Conservation (phyloP, 2,329 filamentous ascomycete genomes). For the Fusarium verrucosum region DNA sequence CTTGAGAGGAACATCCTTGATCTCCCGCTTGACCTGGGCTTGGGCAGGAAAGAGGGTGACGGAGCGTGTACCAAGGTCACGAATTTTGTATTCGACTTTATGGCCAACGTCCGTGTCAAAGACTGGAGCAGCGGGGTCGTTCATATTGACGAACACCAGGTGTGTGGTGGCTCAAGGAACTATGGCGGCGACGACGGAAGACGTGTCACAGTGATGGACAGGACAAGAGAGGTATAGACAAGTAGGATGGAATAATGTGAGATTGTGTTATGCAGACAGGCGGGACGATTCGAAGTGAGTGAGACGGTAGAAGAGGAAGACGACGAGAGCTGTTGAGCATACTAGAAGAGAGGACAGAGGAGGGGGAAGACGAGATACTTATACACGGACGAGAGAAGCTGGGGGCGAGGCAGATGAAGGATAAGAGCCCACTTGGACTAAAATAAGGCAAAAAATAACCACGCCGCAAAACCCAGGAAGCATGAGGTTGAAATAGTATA, state of each 20-base stretch:
- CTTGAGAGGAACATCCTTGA: conserved; percentile 59
- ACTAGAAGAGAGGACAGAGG: conserved; percentile 8
- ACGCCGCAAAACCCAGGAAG: neutral
- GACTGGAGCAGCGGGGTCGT: neutral
- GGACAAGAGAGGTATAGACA: neutral
- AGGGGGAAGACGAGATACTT: conserved; percentile 39
- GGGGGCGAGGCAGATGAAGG: conserved; percentile 2
- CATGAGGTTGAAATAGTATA: neutral
- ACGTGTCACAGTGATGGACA: neutral
- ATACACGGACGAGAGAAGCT: conserved; percentile 27
- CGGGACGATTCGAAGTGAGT: neutral
- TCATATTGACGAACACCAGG: neutral
- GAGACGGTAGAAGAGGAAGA: neutral
- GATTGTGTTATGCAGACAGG: neutral
- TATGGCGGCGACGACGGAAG: neutral
- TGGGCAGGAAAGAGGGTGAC: conserved; percentile 70
- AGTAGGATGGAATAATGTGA: neutral
- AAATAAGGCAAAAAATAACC: conserved; percentile 6
- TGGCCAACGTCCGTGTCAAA: conserved; percentile 52
- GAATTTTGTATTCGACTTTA: conserved; percentile 63
- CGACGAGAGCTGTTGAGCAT: conserved; percentile 17
- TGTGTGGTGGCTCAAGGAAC: neutral
- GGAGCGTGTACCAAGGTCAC: conserved; percentile 65
- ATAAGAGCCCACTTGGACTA: conserved; percentile 15
- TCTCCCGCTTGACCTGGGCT: conserved; percentile 68